These are phyloP conservation scores for Termitomyces sp. DNA, from an alignment of 1,284 basidiomycete species.

Conservation along the genomic window DNA sequence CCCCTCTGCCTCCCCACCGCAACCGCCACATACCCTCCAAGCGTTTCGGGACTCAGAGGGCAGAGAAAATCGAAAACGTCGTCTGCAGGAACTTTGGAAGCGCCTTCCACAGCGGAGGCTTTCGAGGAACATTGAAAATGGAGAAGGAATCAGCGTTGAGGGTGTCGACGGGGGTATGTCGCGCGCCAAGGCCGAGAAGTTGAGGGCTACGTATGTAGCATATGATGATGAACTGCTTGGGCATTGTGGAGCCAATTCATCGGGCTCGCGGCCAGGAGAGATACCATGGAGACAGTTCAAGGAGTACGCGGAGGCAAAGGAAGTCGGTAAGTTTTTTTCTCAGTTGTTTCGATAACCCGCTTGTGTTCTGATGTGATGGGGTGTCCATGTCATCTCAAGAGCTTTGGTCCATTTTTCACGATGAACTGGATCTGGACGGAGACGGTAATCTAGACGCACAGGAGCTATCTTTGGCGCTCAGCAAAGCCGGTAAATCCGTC, in stretches of 20 bases:
- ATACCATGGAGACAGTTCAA: constrained; percentile 79
- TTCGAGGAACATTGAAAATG: constrained; percentile 15
- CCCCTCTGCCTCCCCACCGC: constrained; percentile 32
- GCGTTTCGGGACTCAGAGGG: constrained; percentile 67
- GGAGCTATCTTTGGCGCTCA: constrained; percentile 68
- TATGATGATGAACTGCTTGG: constrained; percentile 78
- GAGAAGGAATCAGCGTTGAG: constrained; percentile 8
- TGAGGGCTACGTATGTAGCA: constrained; percentile 71
- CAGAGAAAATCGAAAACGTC: constrained; percentile 50
- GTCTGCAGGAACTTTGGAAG: constrained; percentile 58
- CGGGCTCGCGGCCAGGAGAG: constrained; percentile 39
- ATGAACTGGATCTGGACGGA: constrained; percentile 80
- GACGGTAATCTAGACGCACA: constrained; percentile 76
- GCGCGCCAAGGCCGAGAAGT: constrained; percentile 61
- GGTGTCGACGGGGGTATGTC: constrained; percentile 39
- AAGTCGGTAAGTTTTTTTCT: constrained; percentile 53
- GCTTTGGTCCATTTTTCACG: constrained; percentile 86
- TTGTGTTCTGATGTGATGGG: background rate
- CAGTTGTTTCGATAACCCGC: constrained; percentile 20
- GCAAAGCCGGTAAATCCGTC: constrained; percentile 60
- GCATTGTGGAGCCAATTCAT: constrained; percentile 50
- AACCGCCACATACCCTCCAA: constrained; percentile 44
- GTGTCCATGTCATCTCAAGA: constrained; percentile 41
- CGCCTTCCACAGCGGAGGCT: constrained; percentile 36
- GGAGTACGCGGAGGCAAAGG: constrained; percentile 72